Percentiles rank a stretch among this genome's conserved stretches.
These are phyloP conservation scores for Hortaea sp. DNA, from an alignment of 2,329 filamentous ascomycete species.

Conservation along the genomic window DNA sequence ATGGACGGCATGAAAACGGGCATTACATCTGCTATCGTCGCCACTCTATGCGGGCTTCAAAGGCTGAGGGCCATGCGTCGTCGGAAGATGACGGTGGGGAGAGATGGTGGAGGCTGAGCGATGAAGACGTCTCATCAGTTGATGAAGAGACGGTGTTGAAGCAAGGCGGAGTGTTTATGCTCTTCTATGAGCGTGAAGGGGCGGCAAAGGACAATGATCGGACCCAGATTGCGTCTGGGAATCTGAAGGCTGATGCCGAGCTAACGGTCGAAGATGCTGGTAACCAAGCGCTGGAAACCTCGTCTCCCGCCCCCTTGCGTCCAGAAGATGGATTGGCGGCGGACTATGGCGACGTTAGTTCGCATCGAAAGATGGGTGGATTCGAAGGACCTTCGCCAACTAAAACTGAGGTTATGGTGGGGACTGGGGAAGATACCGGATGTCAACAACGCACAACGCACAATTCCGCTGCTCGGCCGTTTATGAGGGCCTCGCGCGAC, in stretches of 20 bases:
- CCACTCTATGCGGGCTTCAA: constrained; percentile 36
- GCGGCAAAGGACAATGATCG: too few relatives aligned
- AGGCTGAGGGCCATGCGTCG: constrained; percentile 10
- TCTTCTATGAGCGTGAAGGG: constrained; percentile 70
- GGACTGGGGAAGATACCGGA: too few relatives aligned
- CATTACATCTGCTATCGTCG: constrained; percentile 90
- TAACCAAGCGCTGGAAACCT: too few relatives aligned
- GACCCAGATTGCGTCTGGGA: too few relatives aligned
- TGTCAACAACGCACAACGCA: neutral
- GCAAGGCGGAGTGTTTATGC: constrained; percentile 85
- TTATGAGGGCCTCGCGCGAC: neutral
- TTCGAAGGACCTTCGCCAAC: too few relatives aligned
- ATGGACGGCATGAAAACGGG: constrained; percentile 84
- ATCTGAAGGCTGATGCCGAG: too few relatives aligned
- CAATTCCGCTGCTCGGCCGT: neutral
- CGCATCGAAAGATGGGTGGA: too few relatives aligned
- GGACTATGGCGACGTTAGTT: too few relatives aligned
- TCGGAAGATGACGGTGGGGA: constrained; percentile 15
- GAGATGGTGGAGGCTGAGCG: constrained; percentile 84
- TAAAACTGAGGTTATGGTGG: too few relatives aligned
- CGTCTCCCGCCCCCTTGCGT: too few relatives aligned
- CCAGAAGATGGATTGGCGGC: too few relatives aligned
- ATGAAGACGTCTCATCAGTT: constrained; percentile 70
- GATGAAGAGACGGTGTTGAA: constrained; percentile 62
- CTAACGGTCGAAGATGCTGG: too few relatives aligned